Conservation (phyloP, 176 grass and related monocot genomes). For the Areca catechu region DNA sequence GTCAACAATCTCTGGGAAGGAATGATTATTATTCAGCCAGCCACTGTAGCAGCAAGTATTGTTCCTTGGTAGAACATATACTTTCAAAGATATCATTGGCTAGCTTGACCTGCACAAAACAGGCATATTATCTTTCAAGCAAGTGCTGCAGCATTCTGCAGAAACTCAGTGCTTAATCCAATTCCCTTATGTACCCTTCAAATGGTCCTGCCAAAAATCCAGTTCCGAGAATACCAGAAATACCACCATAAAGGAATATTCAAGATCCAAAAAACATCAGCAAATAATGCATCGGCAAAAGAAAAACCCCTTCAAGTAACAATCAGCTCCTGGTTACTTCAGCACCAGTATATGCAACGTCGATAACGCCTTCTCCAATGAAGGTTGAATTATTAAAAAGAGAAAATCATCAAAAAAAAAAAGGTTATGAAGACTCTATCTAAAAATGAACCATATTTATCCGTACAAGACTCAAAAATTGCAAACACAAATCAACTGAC, state of each 20-base stretch:
- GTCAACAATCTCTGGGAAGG: constrained; percentile 11
- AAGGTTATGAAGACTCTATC: too few relatives aligned
- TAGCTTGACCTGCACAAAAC: constrained; percentile 22
- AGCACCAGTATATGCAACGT: too few relatives aligned
- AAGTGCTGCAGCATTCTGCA: constrained; percentile 5
- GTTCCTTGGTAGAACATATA: constrained; percentile 21
- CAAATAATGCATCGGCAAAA: too few relatives aligned
- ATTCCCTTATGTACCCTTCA: constrained; percentile 4
- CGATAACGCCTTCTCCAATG: too few relatives aligned
- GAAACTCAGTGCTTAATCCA: constrained; percentile 12
- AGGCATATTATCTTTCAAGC: constrained; percentile 17
- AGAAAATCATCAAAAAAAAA: too few relatives aligned
- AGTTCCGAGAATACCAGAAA: not conserved
- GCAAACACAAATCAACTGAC: too few relatives aligned
- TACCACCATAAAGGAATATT: not conserved
- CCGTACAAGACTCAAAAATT: too few relatives aligned
- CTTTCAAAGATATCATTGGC: constrained; percentile 9
- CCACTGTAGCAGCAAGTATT: constrained; percentile 23
- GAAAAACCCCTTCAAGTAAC: too few relatives aligned
- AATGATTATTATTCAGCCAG: constrained; percentile 15
- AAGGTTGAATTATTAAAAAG: too few relatives aligned
- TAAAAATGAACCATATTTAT: too few relatives aligned
- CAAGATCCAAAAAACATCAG: too few relatives aligned
- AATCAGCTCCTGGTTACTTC: too few relatives aligned
- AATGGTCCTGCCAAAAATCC: constrained; percentile 3